Base-by-base conservation (phyloP, 495 filamentous ascomycete genomes). In the Penicillium paradoxum region DNA sequence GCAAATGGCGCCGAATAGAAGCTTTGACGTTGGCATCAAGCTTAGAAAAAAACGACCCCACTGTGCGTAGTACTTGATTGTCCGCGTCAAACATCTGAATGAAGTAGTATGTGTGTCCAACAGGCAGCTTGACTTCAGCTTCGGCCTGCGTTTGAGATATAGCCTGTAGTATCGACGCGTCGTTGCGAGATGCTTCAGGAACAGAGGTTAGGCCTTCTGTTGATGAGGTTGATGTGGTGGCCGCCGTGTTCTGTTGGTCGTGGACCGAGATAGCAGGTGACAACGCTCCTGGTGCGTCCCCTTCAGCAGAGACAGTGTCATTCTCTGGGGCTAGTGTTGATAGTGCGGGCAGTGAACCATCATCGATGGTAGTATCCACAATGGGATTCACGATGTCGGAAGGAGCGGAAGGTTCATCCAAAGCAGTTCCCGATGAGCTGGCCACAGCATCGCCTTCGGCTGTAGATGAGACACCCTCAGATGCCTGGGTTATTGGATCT, bases 11-110 rank as follows among this genome's bases (percentile, higher is more conserved):
- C 10, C 75, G 66, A 18, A 78, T 56, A 0, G 69, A 72, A 7
- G 68, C 49, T 47, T 73, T 76, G 56, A 80, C 74, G 36, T 71
- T 78, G 11, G 71, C 68, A 15, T 71, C 71, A 10, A 66, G 59
- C 37, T 70, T 68, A 7, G 70, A 78, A 41, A 79, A 69, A 57
- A 75, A 74, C 7, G 69, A 72, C 18, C 72, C 89, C 18, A 86
- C 79, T 2, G 80, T 82, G 18, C 62, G 65, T 3, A 76, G 61
- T 1, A 58, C 62, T 54, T 74, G 77, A n/a, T 60, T 65, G 18
- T 80, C 73, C 27, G 64, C 64, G 49, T 79, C 79, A 43, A 83
- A 82, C 21, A 73, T 51, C 60, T 78, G 77, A 43, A 77, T 72
- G 51, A 78, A 78, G 52, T 77, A 76, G 45, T 78, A 80, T 4